Evolutionary conservation across 2,329 filamentous ascomycete species (phyloP).

Genomic region (Sporothrix pseudoabietina): DNA sequence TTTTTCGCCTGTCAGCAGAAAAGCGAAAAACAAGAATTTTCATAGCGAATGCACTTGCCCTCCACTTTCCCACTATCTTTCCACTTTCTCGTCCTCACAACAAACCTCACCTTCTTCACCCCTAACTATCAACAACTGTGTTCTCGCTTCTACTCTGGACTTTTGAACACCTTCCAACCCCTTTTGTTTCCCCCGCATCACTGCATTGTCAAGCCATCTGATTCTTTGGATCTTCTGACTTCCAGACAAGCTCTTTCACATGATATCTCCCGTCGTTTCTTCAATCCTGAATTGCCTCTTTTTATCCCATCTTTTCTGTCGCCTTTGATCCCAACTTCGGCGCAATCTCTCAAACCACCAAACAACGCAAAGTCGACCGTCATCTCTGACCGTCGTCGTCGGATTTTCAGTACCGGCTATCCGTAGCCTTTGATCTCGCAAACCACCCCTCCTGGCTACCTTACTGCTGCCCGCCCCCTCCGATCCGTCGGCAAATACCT

Average conservation of each 20-base stretch:
- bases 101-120: not conserved
- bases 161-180: not conserved
- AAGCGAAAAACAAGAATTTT: slow-evolving; percentile 22
- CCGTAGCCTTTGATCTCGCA: not conserved
- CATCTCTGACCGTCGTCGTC: not conserved
- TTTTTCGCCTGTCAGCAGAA: slow-evolving; percentile 18
- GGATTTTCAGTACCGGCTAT: not conserved
- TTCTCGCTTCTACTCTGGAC: not conserved
- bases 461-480: not conserved
- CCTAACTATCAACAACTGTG: slow-evolving; percentile 15
- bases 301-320: slow-evolving; percentile 2
- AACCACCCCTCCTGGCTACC: slow-evolving; percentile 31
- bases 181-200: not conserved
- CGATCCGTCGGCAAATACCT: not conserved
- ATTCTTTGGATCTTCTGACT: not conserved
- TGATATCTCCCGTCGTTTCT: slow-evolving; percentile 12
- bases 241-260: slow-evolving; percentile 15
- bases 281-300: slow-evolving; percentile 2
- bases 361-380: not conserved
- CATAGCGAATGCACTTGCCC: not conserved
- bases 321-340: not conserved
- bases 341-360: not conserved
- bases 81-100: slow-evolving; percentile 6
- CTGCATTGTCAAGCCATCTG: not conserved
- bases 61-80: slow-evolving; percentile 3